phyloP scores from a whole-genome alignment of 768 basidiomycete species.

The Amanita phalloides region DNA sequence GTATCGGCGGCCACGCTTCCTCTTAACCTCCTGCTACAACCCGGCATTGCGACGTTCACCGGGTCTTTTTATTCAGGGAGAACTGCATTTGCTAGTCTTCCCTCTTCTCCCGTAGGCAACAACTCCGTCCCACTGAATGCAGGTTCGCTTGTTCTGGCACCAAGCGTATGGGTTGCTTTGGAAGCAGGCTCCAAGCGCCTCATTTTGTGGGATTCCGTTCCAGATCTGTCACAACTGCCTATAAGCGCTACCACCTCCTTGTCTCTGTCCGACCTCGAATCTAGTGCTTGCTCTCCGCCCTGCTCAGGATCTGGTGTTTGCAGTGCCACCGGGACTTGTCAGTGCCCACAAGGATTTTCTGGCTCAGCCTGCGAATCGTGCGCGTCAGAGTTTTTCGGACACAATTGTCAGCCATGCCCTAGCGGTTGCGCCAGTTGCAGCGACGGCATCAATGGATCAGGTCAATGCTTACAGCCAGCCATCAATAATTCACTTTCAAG shows the following conservation, averaged over 20 bases:
- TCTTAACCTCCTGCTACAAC: slow-evolving; percentile 53
- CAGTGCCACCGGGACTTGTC: slow-evolving; percentile 52
- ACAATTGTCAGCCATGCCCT: slow-evolving; percentile 57
- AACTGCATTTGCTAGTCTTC: slow-evolving; percentile 46
- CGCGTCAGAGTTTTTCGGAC: slow-evolving; percentile 56
- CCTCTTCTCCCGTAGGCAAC: slow-evolving; percentile 35
- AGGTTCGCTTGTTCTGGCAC: slow-evolving; percentile 57
- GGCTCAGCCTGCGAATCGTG: slow-evolving; percentile 74
- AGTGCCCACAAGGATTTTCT: slow-evolving; percentile 58
- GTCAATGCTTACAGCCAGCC: slow-evolving; percentile 45
- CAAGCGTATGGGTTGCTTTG: slow-evolving; percentile 60
- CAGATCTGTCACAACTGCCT: slow-evolving; percentile 65
- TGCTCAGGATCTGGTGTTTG: slow-evolving; percentile 59
- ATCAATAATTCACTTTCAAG: slow-evolving; percentile 40
- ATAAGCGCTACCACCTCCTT: slow-evolving; percentile 33
- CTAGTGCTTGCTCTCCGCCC: slow-evolving; percentile 50
- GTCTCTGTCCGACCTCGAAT: slow-evolving; percentile 53
- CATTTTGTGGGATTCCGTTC: slow-evolving; percentile 70
- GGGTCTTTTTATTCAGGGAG: slow-evolving; percentile 55
- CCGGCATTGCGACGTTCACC: slow-evolving; percentile 61
- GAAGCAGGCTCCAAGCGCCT: slow-evolving; percentile 45
- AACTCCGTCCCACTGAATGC: slow-evolving; percentile 39
- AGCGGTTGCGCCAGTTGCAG: slow-evolving; percentile 58
- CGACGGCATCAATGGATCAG: slow-evolving; percentile 66
- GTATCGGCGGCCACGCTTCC: slow-evolving; percentile 49